Base-by-base conservation (phyloP, 352 stramenopile genomes). In the Aphanomyces cochlioides region DNA sequence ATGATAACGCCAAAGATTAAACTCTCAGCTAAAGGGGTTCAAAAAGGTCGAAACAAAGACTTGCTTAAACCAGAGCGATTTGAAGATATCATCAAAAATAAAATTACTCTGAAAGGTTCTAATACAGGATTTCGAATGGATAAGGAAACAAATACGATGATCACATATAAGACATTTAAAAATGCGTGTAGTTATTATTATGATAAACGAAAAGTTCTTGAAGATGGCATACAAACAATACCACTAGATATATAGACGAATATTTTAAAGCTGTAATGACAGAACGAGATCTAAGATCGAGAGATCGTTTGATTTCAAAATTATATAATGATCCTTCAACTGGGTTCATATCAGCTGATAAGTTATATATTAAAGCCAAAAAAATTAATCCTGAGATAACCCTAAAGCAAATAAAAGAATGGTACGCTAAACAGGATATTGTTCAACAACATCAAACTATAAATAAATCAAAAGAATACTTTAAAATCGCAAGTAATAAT, bases 321-420 rank as follows among this genome's bases (percentile, higher is more conserved):
- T 60, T 78, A 5, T 78, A 75, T 41, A 66, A 78, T 68, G 56
- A 78, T n/a, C 66, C 73, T 19, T 61, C 67, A 73, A 77, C 72
- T 1, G 74, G 72, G 17, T 78, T 59, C 67, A 56, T 76, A 5
- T 60, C 48, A 36, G 59, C 69, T 50, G 47, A 72, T 28, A 64
- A 64, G 36, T 47, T 74, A 21, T 76, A 73, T 53, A 48, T 74
- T 2, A 28, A 78, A 57, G 69, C 69, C 7, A 64, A 61, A 40
- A 56, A 66, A 37, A 56, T 67, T 65, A 56, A 74, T 40, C 39
- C 58, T 40, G 41, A 54, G 8, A 66, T 75, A 19, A 75, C 54
- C 17, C n/a, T 73, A 3, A 77, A 77, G 59, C 56, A 48, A 28
- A 69, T 77, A 43, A 74, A 67, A 59, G 73, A 77, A 13, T 75